Evolutionary conservation across 306 rosid genomes (phyloP).

Genomic region (Macrotyloma uniflorum): DNA sequence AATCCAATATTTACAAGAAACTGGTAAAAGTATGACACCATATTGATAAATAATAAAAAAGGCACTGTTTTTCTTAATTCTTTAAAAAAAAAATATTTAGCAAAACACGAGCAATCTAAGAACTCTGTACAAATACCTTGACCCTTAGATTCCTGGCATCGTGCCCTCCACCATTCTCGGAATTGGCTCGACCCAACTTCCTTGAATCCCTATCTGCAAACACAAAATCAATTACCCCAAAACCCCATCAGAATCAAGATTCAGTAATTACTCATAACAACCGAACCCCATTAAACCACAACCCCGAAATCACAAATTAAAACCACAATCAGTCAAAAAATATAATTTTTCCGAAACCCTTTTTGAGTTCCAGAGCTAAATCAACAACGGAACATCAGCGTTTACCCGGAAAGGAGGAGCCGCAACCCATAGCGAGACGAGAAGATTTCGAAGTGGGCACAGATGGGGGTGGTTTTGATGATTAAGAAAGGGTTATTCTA

Average conservation of each 20-base stretch:
- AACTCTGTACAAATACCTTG: slow-evolving; percentile 58
- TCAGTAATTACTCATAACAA: background rate
- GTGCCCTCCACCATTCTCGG: slow-evolving; percentile 63
- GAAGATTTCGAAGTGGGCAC: background rate
- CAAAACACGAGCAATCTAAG: slow-evolving; percentile 21
- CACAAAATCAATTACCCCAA: slow-evolving; percentile 43
- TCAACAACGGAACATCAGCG: background rate
- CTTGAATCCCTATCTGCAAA: slow-evolving; percentile 72
- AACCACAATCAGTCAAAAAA: slow-evolving; percentile 17
- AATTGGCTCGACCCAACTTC: slow-evolving; percentile 61
- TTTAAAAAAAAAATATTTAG: background rate
- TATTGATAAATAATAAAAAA: background rate
- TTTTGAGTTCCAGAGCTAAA: slow-evolving; percentile 35
- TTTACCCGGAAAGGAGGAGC: slow-evolving; percentile 76
- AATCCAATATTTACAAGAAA: background rate
- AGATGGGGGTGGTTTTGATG: background rate
- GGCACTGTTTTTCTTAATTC: background rate
- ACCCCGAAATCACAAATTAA: slow-evolving; percentile 37
- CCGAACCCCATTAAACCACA: slow-evolving; percentile 34
- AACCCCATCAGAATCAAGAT: slow-evolving; percentile 34
- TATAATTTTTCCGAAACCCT: slow-evolving; percentile 3
- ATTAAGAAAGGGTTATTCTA: slow-evolving; percentile 18
- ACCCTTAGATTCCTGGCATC: slow-evolving; percentile 93
- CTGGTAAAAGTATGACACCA: background rate
- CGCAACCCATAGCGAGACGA: slow-evolving; percentile 70